phyloP scores from a whole-genome alignment of 768 basidiomycete genomes.

The Suillus tomentosus region DNA sequence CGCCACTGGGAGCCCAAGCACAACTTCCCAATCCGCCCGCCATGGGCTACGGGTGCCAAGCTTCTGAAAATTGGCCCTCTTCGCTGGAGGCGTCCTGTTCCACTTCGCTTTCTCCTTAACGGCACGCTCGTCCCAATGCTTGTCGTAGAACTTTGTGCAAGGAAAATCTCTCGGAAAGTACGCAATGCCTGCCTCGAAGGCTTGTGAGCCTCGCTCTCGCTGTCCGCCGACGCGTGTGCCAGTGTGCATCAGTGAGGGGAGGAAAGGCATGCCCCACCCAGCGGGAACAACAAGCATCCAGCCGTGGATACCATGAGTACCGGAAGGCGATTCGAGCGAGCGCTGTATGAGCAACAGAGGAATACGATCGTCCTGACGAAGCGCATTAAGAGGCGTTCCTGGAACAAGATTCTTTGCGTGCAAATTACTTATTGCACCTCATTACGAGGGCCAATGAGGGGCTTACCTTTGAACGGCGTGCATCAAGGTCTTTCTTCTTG shows the following conservation, averaged over 20 bases:
- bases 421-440: conserved; percentile 7
- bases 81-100: conserved; percentile 85
- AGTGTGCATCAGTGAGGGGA: conserved; percentile 78
- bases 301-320: conserved; percentile 62
- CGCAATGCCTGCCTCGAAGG: conserved; percentile 74
- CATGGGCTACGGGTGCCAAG: conserved; percentile 72
- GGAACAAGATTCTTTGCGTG: conserved; percentile 67
- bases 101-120: conserved; percentile 60
- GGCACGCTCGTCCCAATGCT: conserved; percentile 50
- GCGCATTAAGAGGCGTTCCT: conserved; percentile 67
- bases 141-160: conserved; percentile 51
- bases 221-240: conserved; percentile 86
- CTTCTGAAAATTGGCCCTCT: conserved; percentile 71
- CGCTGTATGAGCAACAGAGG: conserved; percentile 84
- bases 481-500: conserved; percentile 85
- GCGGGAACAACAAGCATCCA: conserved; percentile 87
- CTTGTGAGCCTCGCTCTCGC: conserved; percentile 77
- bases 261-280: conserved; percentile 92
- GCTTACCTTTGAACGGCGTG: conserved; percentile 71
- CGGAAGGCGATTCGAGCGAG: conserved; percentile 51
- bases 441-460: conserved; percentile 1
- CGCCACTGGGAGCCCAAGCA: conserved; percentile 53
- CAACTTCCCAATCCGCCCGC: conserved; percentile 70
- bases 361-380: conserved; percentile 78
- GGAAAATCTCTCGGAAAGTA: conserved; percentile 88